Percentiles rank a stretch among this genome's conserved stretches.
phyloP scores from a whole-genome alignment of 805 yeast species.

The Metschnikowia peoriensis region DNA sequence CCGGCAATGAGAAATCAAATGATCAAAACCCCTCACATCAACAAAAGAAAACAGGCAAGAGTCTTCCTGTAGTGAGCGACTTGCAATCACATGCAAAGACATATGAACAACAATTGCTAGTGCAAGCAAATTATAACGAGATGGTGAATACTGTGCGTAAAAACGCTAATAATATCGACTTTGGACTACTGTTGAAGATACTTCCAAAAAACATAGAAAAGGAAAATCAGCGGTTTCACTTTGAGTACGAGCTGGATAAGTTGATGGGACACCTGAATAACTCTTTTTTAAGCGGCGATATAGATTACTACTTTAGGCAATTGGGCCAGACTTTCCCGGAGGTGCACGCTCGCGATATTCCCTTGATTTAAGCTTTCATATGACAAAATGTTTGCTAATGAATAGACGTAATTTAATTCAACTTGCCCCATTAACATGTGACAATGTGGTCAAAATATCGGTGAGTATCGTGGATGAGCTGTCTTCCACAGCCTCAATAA shows the following conservation, averaged over 20 bases:
- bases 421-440: slow-evolving; percentile 1
- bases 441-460: slow-evolving; percentile 1
- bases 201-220: slow-evolving; percentile 25
- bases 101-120: slow-evolving; percentile 20
- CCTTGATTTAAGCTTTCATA: not conserved
- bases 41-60: not conserved
- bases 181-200: slow-evolving; percentile 23
- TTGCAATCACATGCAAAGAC: slow-evolving; percentile 4
- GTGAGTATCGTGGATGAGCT: not conserved
- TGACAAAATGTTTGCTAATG: too few species aligned
- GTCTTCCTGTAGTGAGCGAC: not conserved
- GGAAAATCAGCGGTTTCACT: slow-evolving; percentile 22
- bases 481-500: not conserved
- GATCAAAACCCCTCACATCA: too few species aligned
- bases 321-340: slow-evolving; percentile 10
- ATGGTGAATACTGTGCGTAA: slow-evolving; percentile 21
- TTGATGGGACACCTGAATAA: slow-evolving; percentile 6
- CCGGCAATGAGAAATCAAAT: too few species aligned
- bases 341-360: not conserved
- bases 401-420: too few species aligned
- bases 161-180: slow-evolving; percentile 20
- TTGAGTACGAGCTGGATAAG: slow-evolving; percentile 9
- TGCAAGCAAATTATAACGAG: slow-evolving; percentile 19
- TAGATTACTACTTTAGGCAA: slow-evolving; percentile 25
- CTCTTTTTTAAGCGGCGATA: slow-evolving; percentile 17